phyloP scores from a whole-genome alignment of 805 yeast species.

The Nakazawaea populi region DNA sequence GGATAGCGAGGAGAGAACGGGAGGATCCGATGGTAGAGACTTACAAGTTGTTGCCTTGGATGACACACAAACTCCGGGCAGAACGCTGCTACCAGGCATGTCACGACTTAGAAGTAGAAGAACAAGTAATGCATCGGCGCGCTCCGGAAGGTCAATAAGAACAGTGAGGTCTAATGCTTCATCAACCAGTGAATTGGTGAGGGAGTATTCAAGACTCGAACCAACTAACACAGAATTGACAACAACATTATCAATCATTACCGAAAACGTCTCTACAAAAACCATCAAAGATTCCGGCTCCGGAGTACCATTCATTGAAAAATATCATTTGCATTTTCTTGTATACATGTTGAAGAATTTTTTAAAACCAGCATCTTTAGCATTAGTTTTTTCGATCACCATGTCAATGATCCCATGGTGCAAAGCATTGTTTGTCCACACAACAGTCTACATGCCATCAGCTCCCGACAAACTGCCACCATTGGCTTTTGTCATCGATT shows the following conservation, averaged over 20 bases:
- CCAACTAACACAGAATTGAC: constrained; percentile 25
- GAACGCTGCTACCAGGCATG: no score
- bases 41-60: constrained; percentile 4
- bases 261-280: constrained; percentile 24
- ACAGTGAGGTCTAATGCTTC: constrained; percentile 5
- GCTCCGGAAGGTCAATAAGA: constrained; percentile 6
- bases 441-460: constrained; percentile 21
- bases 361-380: constrained; percentile 40
- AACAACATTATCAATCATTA: constrained; percentile 21
- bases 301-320: constrained; percentile 19
- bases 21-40: neutral
- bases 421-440: constrained; percentile 37
- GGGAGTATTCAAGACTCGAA: constrained; percentile 29
- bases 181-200: constrained; percentile 13
- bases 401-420: constrained; percentile 52
- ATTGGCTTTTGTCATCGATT: constrained; percentile 45
- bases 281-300: constrained; percentile 20
- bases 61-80: neutral
- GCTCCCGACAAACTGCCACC: constrained; percentile 51
- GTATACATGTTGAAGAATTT: constrained; percentile 37
- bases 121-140: neutral
- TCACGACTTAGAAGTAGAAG: constrained; percentile 3
- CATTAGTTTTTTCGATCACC: constrained; percentile 37
- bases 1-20: neutral
- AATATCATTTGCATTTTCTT: constrained; percentile 22